Percentiles rank a stretch among this genome's conserved stretches.
Conservation (phyloP, 176 grass and related monocot species). For the Zea luxurians region DNA sequence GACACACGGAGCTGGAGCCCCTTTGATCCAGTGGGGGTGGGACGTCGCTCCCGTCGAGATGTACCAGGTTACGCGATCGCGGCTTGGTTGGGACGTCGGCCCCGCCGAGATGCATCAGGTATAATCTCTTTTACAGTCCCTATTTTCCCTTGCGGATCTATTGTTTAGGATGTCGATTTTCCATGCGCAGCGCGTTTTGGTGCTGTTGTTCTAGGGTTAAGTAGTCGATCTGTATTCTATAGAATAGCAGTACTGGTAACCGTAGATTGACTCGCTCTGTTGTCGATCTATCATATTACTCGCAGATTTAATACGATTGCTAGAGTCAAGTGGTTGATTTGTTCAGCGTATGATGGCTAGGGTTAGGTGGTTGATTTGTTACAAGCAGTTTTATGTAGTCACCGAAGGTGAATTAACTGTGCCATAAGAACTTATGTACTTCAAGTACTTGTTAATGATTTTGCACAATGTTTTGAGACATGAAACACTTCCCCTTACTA, state of each 20-base stretch:
- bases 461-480: background rate
- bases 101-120: slow-evolving; percentile 71
- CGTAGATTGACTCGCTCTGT: background rate
- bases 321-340: background rate
- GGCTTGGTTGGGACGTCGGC: slow-evolving; percentile 80
- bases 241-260: background rate
- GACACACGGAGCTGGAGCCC: too few species aligned
- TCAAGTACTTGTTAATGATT: too few species aligned
- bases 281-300: background rate
- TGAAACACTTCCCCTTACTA: background rate
- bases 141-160: background rate
- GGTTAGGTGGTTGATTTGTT: background rate
- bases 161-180: background rate
- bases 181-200: too few species aligned
- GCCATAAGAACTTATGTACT: too few species aligned
- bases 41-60: slow-evolving; percentile 70
- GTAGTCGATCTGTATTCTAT: background rate
- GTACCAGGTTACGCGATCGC: slow-evolving; percentile 45
- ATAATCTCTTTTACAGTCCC: background rate
- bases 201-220: too few species aligned
- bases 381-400: background rate
- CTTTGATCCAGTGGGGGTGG: too few species aligned
- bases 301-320: background rate
- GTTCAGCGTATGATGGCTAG: background rate
- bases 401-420: background rate